Evolutionary conservation across 305 asterid genomes (phyloP).

Genomic region (Fraxinus velutina): DNA sequence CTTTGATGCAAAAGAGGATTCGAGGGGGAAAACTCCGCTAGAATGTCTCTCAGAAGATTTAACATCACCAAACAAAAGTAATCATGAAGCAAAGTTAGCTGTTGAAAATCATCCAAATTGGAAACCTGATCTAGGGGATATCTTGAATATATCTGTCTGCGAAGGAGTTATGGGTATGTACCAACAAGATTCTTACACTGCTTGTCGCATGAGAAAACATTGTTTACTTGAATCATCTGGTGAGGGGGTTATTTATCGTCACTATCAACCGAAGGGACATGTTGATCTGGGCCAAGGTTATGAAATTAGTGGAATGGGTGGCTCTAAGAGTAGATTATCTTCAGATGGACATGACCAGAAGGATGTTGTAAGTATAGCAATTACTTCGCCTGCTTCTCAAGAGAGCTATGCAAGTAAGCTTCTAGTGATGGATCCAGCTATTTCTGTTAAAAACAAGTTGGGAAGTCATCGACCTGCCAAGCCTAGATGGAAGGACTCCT

Average conservation of each 20-base stretch:
- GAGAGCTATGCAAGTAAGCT: slow-evolving; percentile 74
- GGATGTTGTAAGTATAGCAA: slow-evolving; percentile 41
- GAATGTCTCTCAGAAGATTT: slow-evolving; percentile 35
- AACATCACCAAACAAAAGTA: slow-evolving; percentile 28
- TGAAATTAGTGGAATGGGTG: slow-evolving; percentile 37
- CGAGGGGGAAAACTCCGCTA: slow-evolving; percentile 29
- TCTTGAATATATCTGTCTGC: slow-evolving; percentile 34
- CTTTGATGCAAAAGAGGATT: slow-evolving; percentile 36
- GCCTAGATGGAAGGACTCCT: slow-evolving; percentile 86
- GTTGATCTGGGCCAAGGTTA: slow-evolving; percentile 33
- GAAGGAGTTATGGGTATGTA: slow-evolving; percentile 42
- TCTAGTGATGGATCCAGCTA: slow-evolving; percentile 43
- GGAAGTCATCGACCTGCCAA: slow-evolving; percentile 47
- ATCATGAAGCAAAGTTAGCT: slow-evolving; percentile 33
- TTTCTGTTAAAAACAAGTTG: slow-evolving; percentile 33
- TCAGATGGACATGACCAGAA: slow-evolving; percentile 49
- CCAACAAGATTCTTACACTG: slow-evolving; percentile 32
- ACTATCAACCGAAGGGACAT: slow-evolving; percentile 47
- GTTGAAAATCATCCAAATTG: slow-evolving; percentile 36
- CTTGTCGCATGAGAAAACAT: slow-evolving; percentile 37
- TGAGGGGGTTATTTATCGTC: slow-evolving; percentile 47
- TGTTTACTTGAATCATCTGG: slow-evolving; percentile 72
- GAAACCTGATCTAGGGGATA: slow-evolving; percentile 37
- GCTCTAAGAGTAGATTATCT: slow-evolving; percentile 34
- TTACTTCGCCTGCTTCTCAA: slow-evolving; percentile 83